Percentiles rank a stretch among this genome's conserved stretches.
Evolutionary conservation across 768 basidiomycete genomes (phyloP).

Genomic region (Tulasnella sp.): DNA sequence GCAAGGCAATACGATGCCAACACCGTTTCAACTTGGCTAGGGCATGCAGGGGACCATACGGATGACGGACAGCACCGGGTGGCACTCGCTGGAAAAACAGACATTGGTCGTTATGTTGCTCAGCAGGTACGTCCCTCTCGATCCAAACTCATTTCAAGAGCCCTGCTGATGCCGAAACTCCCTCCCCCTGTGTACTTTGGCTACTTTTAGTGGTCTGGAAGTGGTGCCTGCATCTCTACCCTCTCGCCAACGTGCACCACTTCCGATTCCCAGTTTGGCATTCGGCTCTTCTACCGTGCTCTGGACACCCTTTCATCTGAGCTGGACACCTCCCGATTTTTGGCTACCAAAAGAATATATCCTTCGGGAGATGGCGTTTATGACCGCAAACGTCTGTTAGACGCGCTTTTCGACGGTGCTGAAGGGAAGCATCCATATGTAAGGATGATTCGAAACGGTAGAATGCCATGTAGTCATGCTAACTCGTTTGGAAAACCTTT

Average conservation of each 20-base stretch:
- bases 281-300: slow-evolving; percentile 1
- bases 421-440: neutral
- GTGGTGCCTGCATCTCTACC: slow-evolving; percentile 1
- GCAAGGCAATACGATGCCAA: neutral
- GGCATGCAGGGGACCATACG: neutral
- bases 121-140: neutral
- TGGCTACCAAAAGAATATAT: slow-evolving; percentile 5
- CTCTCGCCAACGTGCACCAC: neutral
- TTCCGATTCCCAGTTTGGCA: neutral
- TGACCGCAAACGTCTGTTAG: neutral
- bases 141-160: neutral
- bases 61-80: neutral
- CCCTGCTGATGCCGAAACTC: too few relatives aligned
- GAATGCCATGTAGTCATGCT: neutral
- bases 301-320: neutral
- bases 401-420: neutral
- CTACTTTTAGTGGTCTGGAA: slow-evolving; percentile 9
- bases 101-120: neutral
- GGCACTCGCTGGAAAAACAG: neutral
- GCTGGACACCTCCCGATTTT: neutral
- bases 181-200: too few relatives aligned
- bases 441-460: neutral
- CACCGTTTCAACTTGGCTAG: neutral
- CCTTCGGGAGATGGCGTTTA: neutral
- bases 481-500: neutral